These are phyloP conservation scores for Paspalum notatum DNA, from an alignment of 176 grass and related monocot genomes.

Conservation along the genomic window DNA sequence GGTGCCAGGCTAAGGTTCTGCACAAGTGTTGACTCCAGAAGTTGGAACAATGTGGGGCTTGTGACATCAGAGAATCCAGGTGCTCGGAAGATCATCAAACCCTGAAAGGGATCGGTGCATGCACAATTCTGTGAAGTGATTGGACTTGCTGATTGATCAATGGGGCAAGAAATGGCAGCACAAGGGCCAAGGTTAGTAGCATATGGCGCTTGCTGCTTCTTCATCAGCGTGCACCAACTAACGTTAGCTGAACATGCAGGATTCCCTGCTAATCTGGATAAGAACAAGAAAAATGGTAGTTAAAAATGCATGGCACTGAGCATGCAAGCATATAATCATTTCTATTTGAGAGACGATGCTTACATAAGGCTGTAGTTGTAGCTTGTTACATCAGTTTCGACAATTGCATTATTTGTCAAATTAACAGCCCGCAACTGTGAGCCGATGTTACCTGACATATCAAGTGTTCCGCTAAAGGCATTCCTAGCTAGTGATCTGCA, in stretches of 20 bases:
- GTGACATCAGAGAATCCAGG: constrained; percentile 48
- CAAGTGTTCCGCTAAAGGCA: constrained; percentile 41
- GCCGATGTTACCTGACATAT: constrained; percentile 41
- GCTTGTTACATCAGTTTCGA: neutral
- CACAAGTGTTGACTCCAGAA: constrained; percentile 37
- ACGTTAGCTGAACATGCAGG: constrained; percentile 33
- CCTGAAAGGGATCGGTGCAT: constrained; percentile 52
- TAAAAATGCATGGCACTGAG: constrained; percentile 7
- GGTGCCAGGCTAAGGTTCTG: constrained; percentile 36
- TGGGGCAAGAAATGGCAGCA: constrained; percentile 38
- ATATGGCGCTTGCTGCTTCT: constrained; percentile 45
- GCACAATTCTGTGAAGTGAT: constrained; percentile 46
- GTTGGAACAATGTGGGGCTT: constrained; percentile 36
- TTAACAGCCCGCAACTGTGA: constrained; percentile 54
- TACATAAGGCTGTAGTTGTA: constrained; percentile 62
- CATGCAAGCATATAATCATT: neutral
- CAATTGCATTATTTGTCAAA: constrained; percentile 59
- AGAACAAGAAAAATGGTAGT: neutral
- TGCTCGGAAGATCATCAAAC: constrained; percentile 55
- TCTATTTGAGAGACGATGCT: constrained; percentile 22
- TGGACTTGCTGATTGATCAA: constrained; percentile 47
- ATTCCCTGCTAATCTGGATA: constrained; percentile 56
- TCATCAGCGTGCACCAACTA: constrained; percentile 27
- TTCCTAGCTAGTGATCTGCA: constrained; percentile 63
- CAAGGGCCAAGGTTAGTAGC: constrained; percentile 43